These are phyloP conservation scores for Candida montana DNA, from an alignment of 805 yeast genomes.

Conservation along the genomic window DNA sequence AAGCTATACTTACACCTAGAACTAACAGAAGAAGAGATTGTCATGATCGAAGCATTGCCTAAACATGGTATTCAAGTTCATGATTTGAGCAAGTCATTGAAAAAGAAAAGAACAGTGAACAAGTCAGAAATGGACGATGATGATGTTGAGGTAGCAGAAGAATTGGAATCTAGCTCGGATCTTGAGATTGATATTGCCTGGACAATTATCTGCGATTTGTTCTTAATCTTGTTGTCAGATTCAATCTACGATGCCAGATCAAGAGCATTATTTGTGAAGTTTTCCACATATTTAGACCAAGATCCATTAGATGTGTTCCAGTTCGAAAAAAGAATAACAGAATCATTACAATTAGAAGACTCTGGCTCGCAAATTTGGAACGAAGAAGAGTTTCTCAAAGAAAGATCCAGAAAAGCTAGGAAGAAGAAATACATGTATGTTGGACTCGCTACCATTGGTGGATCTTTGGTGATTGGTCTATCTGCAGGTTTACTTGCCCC, in stretches of 20 bases:
- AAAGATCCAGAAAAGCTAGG: conserved; percentile 60
- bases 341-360: conserved; percentile 84
- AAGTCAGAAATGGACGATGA: conserved; percentile 40
- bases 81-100: conserved; percentile 65
- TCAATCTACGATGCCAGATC: conserved; percentile 89
- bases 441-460: conserved; percentile 95
- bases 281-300: conserved; percentile 59
- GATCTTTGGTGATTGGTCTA: conserved; percentile 87
- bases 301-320: conserved; percentile 68
- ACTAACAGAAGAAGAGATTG: conserved; percentile 66
- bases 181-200: conserved; percentile 77
- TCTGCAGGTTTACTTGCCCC: conserved; percentile 97
- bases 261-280: conserved; percentile 64
- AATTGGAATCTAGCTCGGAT: conserved; percentile 5
- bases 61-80: conserved; percentile 72
- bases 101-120: conserved; percentile 42
- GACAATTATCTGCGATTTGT: conserved; percentile 91
- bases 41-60: conserved; percentile 83
- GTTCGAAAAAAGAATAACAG: conserved; percentile 87
- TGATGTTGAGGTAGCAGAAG: conserved; percentile 4
- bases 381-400: conserved; percentile 61
- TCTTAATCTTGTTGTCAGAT: conserved; percentile 71
- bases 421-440: conserved; percentile 74
- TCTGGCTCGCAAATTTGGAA: conserved; percentile 74
- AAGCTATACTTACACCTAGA: conserved; percentile 77